Base-by-base conservation (phyloP, 2,329 filamentous ascomycete species). In the Setomelanomma holmii region DNA sequence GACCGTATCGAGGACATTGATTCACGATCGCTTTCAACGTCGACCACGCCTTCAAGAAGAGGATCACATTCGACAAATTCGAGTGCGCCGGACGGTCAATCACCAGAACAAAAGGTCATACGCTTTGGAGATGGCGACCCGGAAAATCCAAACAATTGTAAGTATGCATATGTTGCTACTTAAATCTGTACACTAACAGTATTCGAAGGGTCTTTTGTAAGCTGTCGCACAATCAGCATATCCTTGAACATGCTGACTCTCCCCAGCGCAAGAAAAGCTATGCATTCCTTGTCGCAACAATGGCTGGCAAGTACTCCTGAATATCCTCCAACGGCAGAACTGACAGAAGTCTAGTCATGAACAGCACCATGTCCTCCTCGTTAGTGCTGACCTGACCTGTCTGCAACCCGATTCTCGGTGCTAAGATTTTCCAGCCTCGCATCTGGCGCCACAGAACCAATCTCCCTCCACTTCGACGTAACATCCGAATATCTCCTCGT, bases 341-440 rank as follows among this genome's bases (percentile, higher is more conserved):
- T 58, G 44, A 61, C 11, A 2, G 3, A 16, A 1, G 2, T 4
- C 10, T 21, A 71, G 69, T 73, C 8, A 78, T 89, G 67, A 90
- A 90, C 69, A 86, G 82, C 21, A 89, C 87, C 8, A 84, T 90
- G 74, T 84, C 83, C 1, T 88, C 84, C 36, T 79, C 86, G 64
- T 64, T 54, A 40, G 55, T 36, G 7, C 22, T n/a, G 11, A 6
- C 6, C 20, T 23, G 3, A 4, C 17, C 20, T 12, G 4, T 19
- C 4, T 40, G n/a, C 21, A 19, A 5, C 30, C 5, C 16, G 7
- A 19, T 3, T n/a, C 8, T 27, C 5, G n/a, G 20, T 14, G 5
- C 34, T 58, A 20, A 57, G 27, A 10, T 17, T 4, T 5, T 17
- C 2, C 20, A 69, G 67, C 0, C 77, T 90, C 4, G 85, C 87